Evolutionary conservation across 2,329 filamentous ascomycete genomes (phyloP).

Genomic region (Curvularia verruculosa): DNA sequence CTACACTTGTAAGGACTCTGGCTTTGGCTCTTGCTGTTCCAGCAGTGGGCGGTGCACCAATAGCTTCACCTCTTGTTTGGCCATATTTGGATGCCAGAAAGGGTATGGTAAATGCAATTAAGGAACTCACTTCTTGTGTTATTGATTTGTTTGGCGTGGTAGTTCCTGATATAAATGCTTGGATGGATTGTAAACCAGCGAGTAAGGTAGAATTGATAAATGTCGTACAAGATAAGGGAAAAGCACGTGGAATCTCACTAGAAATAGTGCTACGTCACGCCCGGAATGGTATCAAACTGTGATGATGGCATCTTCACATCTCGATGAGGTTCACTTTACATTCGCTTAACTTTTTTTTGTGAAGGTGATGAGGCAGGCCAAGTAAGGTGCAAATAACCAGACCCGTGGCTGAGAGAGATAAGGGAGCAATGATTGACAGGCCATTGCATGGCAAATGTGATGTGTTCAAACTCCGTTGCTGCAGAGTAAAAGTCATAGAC

Average conservation of each 20-base stretch:
- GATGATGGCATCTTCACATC: not conserved
- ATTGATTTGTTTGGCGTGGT: not conserved
- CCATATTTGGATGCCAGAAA: conserved; percentile 7
- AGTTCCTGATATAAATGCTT: not conserved
- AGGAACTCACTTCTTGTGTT: not conserved
- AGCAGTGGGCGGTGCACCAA: not conserved
- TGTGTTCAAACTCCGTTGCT: not conserved
- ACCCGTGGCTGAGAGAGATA: not conserved
- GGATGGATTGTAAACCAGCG: not conserved
- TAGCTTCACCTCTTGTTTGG: conserved; percentile 3
- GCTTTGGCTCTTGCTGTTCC: conserved; percentile 7
- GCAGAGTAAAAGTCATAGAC: not conserved
- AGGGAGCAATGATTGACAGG: not conserved
- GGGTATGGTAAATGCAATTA: conserved; percentile 5
- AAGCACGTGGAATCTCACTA: not conserved
- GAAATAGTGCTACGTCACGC: not conserved
- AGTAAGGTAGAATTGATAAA: not conserved
- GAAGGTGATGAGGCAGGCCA: not conserved
- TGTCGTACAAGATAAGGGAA: not conserved
- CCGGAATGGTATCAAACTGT: not conserved
- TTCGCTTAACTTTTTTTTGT: not conserved
- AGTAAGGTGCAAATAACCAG: not conserved
- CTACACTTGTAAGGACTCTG: conserved; percentile 8
- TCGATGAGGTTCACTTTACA: not conserved
- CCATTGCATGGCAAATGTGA: not conserved